Percentiles rank a stretch among this genome's conserved stretches.
These are phyloP conservation scores for Tolypocladium ovalisporum DNA, from an alignment of 2,329 filamentous ascomycete species.

Conservation along the genomic window DNA sequence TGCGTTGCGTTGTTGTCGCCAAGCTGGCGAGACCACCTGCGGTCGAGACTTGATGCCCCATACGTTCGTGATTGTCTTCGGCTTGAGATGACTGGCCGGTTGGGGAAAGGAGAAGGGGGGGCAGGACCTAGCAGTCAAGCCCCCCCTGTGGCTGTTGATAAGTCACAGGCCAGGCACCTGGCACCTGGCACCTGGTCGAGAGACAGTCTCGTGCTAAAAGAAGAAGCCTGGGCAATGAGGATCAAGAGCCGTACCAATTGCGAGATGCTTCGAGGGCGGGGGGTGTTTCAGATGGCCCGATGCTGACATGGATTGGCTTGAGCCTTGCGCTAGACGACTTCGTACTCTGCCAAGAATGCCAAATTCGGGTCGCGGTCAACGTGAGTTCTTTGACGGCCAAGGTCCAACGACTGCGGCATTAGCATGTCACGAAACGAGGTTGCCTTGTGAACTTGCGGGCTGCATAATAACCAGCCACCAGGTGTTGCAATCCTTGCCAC, in stretches of 20 bases:
- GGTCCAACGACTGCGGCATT: neutral
- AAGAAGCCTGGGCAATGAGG: neutral
- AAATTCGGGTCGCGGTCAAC: neutral
- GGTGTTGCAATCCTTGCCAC: neutral
- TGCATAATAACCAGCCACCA: neutral
- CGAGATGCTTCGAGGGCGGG: neutral
- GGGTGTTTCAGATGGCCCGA: neutral
- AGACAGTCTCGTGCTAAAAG: neutral
- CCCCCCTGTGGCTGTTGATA: neutral
- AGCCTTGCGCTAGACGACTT: neutral
- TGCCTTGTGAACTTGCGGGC: neutral
- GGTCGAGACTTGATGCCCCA: no score
- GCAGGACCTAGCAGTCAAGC: neutral
- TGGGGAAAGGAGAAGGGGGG: neutral
- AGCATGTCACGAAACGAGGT: neutral
- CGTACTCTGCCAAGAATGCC: neutral
- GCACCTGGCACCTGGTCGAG: neutral
- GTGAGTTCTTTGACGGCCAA: neutral
- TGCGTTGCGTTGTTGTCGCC: neutral
- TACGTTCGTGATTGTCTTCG: neutral
- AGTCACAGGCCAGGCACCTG: neutral
- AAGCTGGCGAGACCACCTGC: neutral
- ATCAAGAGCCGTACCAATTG: neutral
- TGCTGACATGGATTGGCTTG: neutral
- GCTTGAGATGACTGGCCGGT: neutral